Conservation (phyloP, 139 green algal species). For the Microglena sp. region DNA sequence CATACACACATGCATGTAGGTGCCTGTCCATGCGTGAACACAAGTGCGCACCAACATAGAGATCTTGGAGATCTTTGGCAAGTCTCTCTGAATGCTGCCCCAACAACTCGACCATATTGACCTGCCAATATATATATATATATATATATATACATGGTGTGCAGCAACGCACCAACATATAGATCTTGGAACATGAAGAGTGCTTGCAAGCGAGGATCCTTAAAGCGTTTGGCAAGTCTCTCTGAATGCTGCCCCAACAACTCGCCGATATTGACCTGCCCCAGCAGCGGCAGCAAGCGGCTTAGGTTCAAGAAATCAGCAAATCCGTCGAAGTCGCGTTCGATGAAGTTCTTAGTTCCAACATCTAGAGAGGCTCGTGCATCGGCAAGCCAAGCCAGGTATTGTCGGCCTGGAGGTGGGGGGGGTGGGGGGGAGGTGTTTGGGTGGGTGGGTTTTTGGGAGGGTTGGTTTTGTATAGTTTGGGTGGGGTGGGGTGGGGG, state of each 20-base stretch:
- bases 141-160: too few species aligned
- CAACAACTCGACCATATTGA: conserved; percentile 59
- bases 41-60: conserved; percentile 78
- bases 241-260: conserved; percentile 52
- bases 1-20: too few species aligned
- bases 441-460: not conserved
- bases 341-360: conserved; percentile 65
- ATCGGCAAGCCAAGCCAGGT: conserved; percentile 41
- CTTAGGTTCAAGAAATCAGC: conserved; percentile 33
- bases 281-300: conserved; percentile 52
- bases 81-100: conserved; percentile 49
- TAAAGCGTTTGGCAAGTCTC: conserved; percentile 58
- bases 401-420: conserved; percentile 31
- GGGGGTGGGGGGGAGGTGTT: too few species aligned
- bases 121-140: too few species aligned
- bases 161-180: conserved; percentile 65
- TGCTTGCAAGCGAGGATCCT: conserved; percentile 42
- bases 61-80: conserved; percentile 57
- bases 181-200: conserved; percentile 77
- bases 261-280: conserved; percentile 40
- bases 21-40: too few species aligned
- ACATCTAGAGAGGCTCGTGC: conserved; percentile 37
- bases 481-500: too few species aligned
- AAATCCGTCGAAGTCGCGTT: conserved; percentile 45
- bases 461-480: too few species aligned